Evolutionary conservation across 352 stramenopile genomes (phyloP), one percentile per base, ranked within the genome.

Genomic region (Pythium aristosporum): DNA sequence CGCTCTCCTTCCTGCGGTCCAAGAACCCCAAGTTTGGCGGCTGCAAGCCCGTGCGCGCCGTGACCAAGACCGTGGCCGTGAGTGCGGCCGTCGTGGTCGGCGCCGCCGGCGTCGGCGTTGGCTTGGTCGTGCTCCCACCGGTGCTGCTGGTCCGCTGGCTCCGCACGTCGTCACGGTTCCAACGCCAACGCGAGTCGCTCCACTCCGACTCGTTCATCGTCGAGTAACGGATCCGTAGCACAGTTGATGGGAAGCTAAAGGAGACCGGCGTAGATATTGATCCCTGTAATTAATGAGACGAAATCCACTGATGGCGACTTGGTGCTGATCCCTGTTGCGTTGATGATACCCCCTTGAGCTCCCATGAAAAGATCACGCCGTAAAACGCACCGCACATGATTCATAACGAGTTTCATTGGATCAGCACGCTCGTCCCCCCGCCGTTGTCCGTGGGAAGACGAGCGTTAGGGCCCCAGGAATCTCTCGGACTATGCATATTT

Each of bases 11-110:
- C 55, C 60, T 88, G 25, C 71, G 73, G 48, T 94, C 85, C 28
- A 87, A 88, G 50, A 87, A 77, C 73, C 72, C 63, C 50, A 84
- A 79, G 28, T 86, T 74, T 41, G 85, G 85, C 41, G 85, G 72
- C 47, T 88, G 80, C 63, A 61, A 74, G 28, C 84, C 85, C 8
- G 67, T 94, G 64, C 85, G 83, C 8, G 79, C 72, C 12, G 73
- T 91, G 28, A 92, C 82, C 53, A 94, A 94, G 74, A 83, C 75
- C 32, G 71, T 74, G 0, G 75, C 92, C 15, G 57, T 90, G 12
- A 67, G 80, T 16, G 80, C 76, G 11, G 79, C 72, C 10, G 68
- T 75, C 2, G 79, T 88, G 5, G 80, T 81, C 12, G 73, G 74
- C 3, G 73, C 88, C 2, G 76, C 81, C 0, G 83, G 80, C 12